Percentiles rank a stretch among this genome's conserved stretches.
Conservation (phyloP, 441 rosid species). For the Eutrema salsugineum region DNA sequence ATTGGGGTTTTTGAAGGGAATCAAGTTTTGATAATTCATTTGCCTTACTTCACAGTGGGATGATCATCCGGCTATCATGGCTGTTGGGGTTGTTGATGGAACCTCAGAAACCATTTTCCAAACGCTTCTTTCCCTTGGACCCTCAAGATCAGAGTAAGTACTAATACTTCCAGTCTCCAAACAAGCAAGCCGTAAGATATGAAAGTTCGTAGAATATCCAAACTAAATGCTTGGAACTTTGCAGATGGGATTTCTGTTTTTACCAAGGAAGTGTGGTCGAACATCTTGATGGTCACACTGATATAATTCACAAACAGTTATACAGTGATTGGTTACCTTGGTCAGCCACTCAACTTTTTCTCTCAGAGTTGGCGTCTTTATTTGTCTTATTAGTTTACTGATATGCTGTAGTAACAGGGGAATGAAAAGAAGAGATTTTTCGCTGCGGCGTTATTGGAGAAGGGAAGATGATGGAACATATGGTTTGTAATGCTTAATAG, state of each 20-base stretch:
- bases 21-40: conserved; percentile 7
- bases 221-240: conserved; percentile 22
- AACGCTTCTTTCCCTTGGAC: conserved; percentile 94
- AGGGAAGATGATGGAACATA: conserved; percentile 98
- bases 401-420: conserved; percentile 53
- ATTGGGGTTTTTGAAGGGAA: neutral
- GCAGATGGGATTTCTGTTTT: conserved; percentile 99
- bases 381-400: conserved; percentile 21
- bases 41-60: conserved; percentile 59
- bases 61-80: conserved; percentile 99
- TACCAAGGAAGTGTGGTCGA: conserved; percentile 90
- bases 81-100: conserved; percentile 95
- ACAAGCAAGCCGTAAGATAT: neutral
- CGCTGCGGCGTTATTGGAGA: conserved; percentile 94
- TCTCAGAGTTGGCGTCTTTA: conserved; percentile 3
- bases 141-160: conserved; percentile 91
- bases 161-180: conserved; percentile 5
- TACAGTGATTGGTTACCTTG: conserved; percentile 91
- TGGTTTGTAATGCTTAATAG: conserved; percentile 44
- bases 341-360: conserved; percentile 42
- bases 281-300: conserved; percentile 95
- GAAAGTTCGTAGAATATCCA: neutral
- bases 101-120: conserved; percentile 94
- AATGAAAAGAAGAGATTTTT: conserved; percentile 81
- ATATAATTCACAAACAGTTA: conserved; percentile 85